Evolutionary conservation across 192 early-diverging fungal genomes (phyloP).

Genomic region (Backusella tarrabulga): DNA sequence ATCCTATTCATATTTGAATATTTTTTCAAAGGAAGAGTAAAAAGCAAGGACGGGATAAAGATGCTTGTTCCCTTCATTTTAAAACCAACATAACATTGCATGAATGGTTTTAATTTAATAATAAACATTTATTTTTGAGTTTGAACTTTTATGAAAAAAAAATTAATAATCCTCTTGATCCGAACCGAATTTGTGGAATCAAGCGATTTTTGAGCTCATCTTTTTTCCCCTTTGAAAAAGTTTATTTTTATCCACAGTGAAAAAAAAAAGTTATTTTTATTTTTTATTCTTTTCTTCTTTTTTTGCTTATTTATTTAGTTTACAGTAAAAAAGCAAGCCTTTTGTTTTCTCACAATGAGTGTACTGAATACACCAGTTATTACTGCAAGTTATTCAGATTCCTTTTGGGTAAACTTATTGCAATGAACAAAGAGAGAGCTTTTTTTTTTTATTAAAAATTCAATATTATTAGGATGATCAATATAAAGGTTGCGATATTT

Average conservation of each 20-base stretch:
- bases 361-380: not conserved
- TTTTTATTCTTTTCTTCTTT: not conserved
- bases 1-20: not conserved
- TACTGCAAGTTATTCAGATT: constrained; percentile 20
- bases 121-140: no score
- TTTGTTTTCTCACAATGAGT: not conserved
- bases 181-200: not conserved
- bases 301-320: not conserved
- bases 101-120: not conserved
- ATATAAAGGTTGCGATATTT: constrained; percentile 62
- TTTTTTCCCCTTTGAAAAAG: not conserved
- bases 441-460: not conserved
- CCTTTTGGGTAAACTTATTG: constrained; percentile 28
- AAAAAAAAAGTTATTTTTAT: not conserved
- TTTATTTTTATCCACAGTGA: not conserved
- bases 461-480: constrained; percentile 49
- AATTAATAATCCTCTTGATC: not conserved
- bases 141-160: not conserved
- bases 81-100: not conserved
- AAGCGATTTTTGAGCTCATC: not conserved
- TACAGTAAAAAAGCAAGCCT: not conserved
- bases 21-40: no score
- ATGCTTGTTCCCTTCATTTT: no score
- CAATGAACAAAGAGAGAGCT: not conserved
- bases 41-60: no score